A percentile compares a stretch with the other conserved stretches of the same genome.
Conservation (phyloP, 176 grass and related monocot species). For the Carex parvula region DNA sequence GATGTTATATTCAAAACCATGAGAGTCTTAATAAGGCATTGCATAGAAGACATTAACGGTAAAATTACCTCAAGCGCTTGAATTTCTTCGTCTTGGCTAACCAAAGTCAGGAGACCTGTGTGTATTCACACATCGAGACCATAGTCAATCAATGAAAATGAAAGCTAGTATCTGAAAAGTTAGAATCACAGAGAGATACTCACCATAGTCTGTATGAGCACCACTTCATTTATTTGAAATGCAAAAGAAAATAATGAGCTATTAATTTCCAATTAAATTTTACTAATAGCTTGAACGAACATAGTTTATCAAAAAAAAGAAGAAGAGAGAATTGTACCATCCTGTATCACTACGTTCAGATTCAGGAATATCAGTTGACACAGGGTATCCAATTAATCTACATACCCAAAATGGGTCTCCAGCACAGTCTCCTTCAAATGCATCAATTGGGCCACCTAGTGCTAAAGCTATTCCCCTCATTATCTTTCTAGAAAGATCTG, state of each 20-base stretch:
- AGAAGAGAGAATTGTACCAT: conserved; percentile 40
- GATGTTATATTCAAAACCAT: neutral
- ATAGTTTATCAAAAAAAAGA: neutral
- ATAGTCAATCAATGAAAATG: neutral
- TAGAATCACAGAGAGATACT: conserved; percentile 26
- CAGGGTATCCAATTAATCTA: conserved; percentile 83
- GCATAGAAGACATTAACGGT: neutral
- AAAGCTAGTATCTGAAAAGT: neutral
- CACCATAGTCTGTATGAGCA: conserved; percentile 96
- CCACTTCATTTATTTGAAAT: conserved; percentile 54
- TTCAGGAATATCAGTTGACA: conserved; percentile 70
- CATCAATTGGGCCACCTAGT: conserved; percentile 57
- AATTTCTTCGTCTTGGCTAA: conserved; percentile 89
- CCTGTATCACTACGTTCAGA: conserved; percentile 63
- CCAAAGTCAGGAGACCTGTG: conserved; percentile 77
- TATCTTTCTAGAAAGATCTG: conserved; percentile 94
- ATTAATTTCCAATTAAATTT: conserved; percentile 2
- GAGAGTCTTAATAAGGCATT: neutral
- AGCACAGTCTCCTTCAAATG: conserved; percentile 54
- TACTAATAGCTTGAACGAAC: neutral
- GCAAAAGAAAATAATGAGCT: conserved; percentile 23
- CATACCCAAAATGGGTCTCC: conserved; percentile 80
- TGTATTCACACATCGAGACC: neutral
- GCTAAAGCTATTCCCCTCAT: conserved; percentile 90
- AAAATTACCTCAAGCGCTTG: conserved; percentile 84